Conservation (phyloP, 148 eudicot genomes). For the Vaccinium vitisidaea region DNA sequence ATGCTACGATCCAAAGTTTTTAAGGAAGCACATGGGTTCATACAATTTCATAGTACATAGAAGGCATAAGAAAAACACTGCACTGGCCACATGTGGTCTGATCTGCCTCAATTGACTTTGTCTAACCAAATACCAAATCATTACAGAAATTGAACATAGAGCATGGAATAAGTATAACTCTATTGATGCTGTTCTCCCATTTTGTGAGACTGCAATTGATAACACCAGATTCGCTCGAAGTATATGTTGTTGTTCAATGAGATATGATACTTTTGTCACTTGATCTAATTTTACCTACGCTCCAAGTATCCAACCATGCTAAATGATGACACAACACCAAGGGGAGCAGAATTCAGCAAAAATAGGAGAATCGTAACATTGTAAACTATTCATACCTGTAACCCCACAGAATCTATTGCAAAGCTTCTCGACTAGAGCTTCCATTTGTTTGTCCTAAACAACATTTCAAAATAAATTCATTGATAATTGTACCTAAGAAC, state of each 20-base stretch:
- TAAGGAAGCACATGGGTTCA: background rate
- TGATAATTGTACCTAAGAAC: constrained; percentile 5
- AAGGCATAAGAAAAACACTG: background rate
- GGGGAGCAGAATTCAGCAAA: background rate
- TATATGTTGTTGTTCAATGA: background rate
- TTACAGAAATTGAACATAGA: background rate
- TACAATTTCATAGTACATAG: background rate
- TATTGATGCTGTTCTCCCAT: background rate
- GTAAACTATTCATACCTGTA: constrained; percentile 49
- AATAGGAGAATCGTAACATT: background rate
- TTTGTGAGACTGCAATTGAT: background rate
- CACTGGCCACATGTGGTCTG: background rate
- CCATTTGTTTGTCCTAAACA: constrained; percentile 96
- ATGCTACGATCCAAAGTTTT: background rate
- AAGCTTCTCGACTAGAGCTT: constrained; percentile 93
- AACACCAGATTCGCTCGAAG: background rate
- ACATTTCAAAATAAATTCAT: constrained; percentile 8
- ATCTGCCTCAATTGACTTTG: background rate
- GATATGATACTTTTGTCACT: background rate
- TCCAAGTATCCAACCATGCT: no score
- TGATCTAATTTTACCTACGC: background rate
- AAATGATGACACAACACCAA: background rate
- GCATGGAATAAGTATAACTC: background rate
- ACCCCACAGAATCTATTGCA: constrained; percentile 88
- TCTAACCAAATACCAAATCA: background rate